Evolutionary conservation across 345 rosid genomes (phyloP), one percentile per base, ranked within the genome.

Genomic region (Eucalyptus lansdowneana): DNA sequence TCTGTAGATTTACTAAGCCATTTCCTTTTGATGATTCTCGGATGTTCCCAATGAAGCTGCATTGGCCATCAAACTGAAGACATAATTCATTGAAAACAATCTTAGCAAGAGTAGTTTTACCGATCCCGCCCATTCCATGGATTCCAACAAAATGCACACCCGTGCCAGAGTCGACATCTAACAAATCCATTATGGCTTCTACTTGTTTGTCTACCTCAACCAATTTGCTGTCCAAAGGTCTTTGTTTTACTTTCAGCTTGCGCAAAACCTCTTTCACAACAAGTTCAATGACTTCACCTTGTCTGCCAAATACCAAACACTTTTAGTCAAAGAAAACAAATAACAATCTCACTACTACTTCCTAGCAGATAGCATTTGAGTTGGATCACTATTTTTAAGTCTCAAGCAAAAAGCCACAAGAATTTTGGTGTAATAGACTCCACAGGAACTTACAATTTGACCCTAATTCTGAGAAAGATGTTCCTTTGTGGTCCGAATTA

Each of bases 321-420:
- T 37, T 34, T 17, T 37, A 9, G 81, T 72, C 0, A 72, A 21
- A 37, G 14, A 37, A 72, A 11, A 37, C 8, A 37, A 37, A 37
- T 37, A 72, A 72, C 27, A 21, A 37, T 37, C 27, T 72, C 81
- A 72, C 4, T 37, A 37, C 14, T 72, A 11, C 81, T 72, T 37
- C 27, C 14, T 37, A 19, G 45, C 0, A 19, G 1, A 34, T 34
- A 72, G 27, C 8, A 37, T 5, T 1, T 5, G 25, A 72, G 44
- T 37, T 37, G 27, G 45, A 3, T 6, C 27, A 6, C 47, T 19
- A 37, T 72, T 10, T 34, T 12, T 1, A 27, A 60, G 67, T 60
- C 15, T 1, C 1, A 4, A 1, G 1, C 1, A 27, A 60, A 3
- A 1, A 3, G 56, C 17, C 7, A 16, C 0, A 16, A 16, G 80